phyloP scores from a whole-genome alignment of 2,329 filamentous ascomycete species.

The Lasiodiplodia sp. region DNA sequence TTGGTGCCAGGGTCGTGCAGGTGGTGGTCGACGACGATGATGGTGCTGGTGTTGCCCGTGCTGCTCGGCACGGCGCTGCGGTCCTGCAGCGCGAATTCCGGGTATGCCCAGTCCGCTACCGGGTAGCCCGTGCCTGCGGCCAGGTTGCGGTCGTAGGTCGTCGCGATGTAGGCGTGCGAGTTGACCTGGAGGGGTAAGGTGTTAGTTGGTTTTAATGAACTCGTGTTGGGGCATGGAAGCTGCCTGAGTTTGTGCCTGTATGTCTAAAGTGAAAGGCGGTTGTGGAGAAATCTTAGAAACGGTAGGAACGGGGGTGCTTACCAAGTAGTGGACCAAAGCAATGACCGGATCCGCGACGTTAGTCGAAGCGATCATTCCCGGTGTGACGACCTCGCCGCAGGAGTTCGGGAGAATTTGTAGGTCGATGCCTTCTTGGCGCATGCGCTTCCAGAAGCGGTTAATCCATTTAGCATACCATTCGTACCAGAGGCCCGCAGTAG shows the following conservation, averaged over 20 bases:
- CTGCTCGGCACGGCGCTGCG: neutral
- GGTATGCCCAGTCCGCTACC: slow-evolving; percentile 11
- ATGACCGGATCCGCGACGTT: slow-evolving; percentile 1
- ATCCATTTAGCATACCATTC: neutral
- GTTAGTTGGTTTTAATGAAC: neutral
- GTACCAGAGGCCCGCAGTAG: neutral
- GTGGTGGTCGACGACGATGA: neutral
- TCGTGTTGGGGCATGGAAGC: neutral
- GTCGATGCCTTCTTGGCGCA: slow-evolving; percentile 15
- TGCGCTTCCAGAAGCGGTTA: slow-evolving; percentile 1
- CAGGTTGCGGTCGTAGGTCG: neutral
- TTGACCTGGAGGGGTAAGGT: neutral
- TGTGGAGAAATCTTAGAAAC: neutral
- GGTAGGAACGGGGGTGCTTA: neutral
- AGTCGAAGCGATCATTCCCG: neutral
- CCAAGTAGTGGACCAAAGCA: slow-evolving; percentile 15
- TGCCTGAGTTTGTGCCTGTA: neutral
- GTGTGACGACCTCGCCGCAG: neutral
- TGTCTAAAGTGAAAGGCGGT: neutral
- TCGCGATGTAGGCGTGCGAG: neutral
- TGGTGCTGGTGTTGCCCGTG: neutral
- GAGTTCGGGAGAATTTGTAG: neutral
- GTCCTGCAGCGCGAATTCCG: neutral
- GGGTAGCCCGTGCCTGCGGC: neutral
- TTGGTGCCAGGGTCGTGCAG: neutral